Percentiles rank a stretch among this genome's conserved stretches.
Conservation (phyloP, 345 rosid species). For the Erodium maritimum region DNA sequence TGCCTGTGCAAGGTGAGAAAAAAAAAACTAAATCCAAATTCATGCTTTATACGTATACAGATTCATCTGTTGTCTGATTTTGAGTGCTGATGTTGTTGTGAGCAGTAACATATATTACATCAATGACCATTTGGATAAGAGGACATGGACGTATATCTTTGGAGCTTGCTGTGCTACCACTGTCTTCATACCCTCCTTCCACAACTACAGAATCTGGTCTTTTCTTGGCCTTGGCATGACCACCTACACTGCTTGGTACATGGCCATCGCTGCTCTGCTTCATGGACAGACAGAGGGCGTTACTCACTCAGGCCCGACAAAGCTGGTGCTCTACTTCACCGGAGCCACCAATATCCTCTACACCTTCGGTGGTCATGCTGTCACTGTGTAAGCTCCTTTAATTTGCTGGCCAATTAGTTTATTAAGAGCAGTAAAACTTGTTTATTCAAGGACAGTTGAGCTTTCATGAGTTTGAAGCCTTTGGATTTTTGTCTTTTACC, state of each 20-base stretch:
- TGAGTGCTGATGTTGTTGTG: too few species aligned
- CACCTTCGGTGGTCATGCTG: constrained; percentile 98
- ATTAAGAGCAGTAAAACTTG: too few species aligned
- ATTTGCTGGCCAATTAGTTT: too few species aligned
- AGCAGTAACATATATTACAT: constrained; percentile 93
- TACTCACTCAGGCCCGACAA: constrained; percentile 61
- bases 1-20: constrained; percentile 76
- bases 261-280: constrained; percentile 61
- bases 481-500: constrained; percentile 13
- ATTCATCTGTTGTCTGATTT: neutral
- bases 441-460: neutral
- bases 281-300: constrained; percentile 83
- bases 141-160: constrained; percentile 98
- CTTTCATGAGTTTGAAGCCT: neutral
- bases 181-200: constrained; percentile 93
- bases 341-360: constrained; percentile 97
- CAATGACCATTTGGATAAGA: constrained; percentile 87
- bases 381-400: constrained; percentile 69
- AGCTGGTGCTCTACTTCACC: constrained; percentile 87
- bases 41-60: constrained; percentile 6
- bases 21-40: neutral
- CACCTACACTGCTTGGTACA: constrained; percentile 99
- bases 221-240: constrained; percentile 98
- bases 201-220: constrained; percentile 97
- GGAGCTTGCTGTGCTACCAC: constrained; percentile 99